Evolutionary conservation across 345 rosid species (phyloP).

Genomic region (Linum lewisii): DNA sequence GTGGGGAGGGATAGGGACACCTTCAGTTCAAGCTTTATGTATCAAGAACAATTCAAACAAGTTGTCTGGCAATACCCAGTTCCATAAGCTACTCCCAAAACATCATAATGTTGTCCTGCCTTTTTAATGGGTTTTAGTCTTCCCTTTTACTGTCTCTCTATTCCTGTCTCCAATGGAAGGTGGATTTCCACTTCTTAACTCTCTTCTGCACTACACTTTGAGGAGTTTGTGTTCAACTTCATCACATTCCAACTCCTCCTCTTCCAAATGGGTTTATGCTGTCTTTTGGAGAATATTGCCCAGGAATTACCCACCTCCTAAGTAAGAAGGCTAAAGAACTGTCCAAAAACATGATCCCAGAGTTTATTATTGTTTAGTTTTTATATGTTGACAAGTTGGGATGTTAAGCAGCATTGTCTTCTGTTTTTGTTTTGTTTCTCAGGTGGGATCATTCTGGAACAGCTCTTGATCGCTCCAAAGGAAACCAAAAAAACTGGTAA

Average conservation of each 20-base stretch:
- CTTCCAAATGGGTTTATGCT: slow-evolving; percentile 68
- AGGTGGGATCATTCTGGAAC: slow-evolving; percentile 74
- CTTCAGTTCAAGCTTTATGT: neutral
- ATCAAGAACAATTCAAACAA: neutral
- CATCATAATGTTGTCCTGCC: neutral
- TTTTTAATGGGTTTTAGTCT: neutral
- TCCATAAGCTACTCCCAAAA: too few relatives aligned
- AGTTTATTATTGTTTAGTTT: neutral
- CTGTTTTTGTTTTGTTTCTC: slow-evolving; percentile 20
- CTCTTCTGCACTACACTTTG: slow-evolving; percentile 54
- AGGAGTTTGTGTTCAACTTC: slow-evolving; percentile 46
- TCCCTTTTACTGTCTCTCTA: slow-evolving; percentile 3
- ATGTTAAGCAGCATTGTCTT: neutral
- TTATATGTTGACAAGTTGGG: too few relatives aligned
- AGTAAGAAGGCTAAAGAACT: slow-evolving; percentile 27
- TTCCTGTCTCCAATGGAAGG: slow-evolving; percentile 34
- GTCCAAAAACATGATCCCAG: slow-evolving; percentile 4
- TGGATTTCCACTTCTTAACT: slow-evolving; percentile 54
- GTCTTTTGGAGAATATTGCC: slow-evolving; percentile 75
- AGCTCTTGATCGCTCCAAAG: slow-evolving; percentile 54
- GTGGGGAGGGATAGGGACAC: too few relatives aligned
- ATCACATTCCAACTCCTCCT: slow-evolving; percentile 16
- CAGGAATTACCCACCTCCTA: slow-evolving; percentile 73
- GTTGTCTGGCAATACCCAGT: neutral
- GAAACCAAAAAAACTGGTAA: slow-evolving; percentile 72